phyloP scores from a whole-genome alignment of 345 rosid species.

The Lagerstroemia speciosa region DNA sequence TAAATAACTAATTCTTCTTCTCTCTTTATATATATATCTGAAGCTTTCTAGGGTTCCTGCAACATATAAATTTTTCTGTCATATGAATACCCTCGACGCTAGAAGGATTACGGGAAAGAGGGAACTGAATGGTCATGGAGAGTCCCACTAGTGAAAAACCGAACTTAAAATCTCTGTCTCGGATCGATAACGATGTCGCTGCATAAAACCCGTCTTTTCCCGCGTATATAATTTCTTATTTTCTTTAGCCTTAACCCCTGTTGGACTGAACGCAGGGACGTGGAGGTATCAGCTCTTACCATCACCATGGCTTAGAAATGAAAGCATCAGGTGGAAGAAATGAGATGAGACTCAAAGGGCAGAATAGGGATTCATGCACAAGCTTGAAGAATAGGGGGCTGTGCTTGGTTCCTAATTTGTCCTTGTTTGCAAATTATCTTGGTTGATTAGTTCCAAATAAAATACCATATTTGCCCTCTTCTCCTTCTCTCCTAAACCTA shows the following conservation, averaged over 20 bases:
- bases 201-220: too few species aligned
- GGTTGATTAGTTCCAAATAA: conserved; percentile 21
- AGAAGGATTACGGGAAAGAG: too few species aligned
- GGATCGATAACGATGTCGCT: too few species aligned
- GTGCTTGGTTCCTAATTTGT: conserved; percentile 66
- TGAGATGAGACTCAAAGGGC: conserved; percentile 19
- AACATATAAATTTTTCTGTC: not conserved
- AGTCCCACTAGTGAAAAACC: too few species aligned
- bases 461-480: too few species aligned
- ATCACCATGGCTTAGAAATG: conserved; percentile 15
- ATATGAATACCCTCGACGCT: too few species aligned
- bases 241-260: too few species aligned
- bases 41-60: not conserved
- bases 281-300: conserved; percentile 23
- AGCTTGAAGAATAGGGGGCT: conserved; percentile 66
- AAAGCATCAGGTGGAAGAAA: conserved; percentile 17
- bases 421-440: conserved; percentile 56
- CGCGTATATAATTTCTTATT: too few species aligned
- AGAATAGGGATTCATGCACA: conserved; percentile 15
- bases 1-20: too few species aligned
- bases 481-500: not conserved
- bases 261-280: not conserved
- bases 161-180: too few species aligned
- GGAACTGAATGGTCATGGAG: too few species aligned
- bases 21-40: too few species aligned